Evolutionary conservation across 192 early-diverging fungal genomes (phyloP).

Genomic region (Tieghemiomyces parasiticus): DNA sequence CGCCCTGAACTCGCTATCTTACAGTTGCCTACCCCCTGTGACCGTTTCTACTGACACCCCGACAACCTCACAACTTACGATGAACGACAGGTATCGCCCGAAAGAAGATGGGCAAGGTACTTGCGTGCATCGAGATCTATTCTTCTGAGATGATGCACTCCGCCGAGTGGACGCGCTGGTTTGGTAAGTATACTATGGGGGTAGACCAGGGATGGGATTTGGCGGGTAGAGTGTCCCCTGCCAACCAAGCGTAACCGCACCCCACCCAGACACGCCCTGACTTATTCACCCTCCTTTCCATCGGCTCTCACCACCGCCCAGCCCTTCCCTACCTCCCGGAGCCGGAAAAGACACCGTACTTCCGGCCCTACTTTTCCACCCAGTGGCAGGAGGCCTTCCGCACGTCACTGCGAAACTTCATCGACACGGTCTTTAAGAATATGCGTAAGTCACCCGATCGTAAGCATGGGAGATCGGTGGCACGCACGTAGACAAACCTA

Average conservation of each 20-base stretch:
- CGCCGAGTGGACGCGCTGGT: conserved; percentile 45
- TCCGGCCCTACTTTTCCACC: conserved; percentile 42
- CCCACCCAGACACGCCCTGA: too few relatives aligned
- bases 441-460: conserved; percentile 49
- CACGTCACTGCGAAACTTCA: conserved; percentile 41
- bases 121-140: conserved; percentile 44
- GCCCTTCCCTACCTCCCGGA: conserved; percentile 41
- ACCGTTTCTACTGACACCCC: too few relatives aligned
- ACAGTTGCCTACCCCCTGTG: too few relatives aligned
- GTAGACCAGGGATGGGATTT: not conserved
- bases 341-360: conserved; percentile 36
- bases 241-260: too few relatives aligned
- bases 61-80: too few relatives aligned
- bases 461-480: too few relatives aligned
- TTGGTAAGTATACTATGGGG: conserved; percentile 23
- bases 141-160: conserved; percentile 37
- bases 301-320: conserved; percentile 6
- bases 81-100: too few relatives aligned
- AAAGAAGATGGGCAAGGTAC: conserved; percentile 36
- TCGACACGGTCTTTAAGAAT: conserved; percentile 43
- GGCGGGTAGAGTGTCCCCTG: too few relatives aligned
- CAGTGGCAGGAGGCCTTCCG: conserved; percentile 46
- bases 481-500: too few relatives aligned
- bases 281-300: too few relatives aligned
- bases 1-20: too few relatives aligned